Evolutionary conservation across 2,329 filamentous ascomycete species (phyloP).

Genomic region (Colletotrichum navitas): DNA sequence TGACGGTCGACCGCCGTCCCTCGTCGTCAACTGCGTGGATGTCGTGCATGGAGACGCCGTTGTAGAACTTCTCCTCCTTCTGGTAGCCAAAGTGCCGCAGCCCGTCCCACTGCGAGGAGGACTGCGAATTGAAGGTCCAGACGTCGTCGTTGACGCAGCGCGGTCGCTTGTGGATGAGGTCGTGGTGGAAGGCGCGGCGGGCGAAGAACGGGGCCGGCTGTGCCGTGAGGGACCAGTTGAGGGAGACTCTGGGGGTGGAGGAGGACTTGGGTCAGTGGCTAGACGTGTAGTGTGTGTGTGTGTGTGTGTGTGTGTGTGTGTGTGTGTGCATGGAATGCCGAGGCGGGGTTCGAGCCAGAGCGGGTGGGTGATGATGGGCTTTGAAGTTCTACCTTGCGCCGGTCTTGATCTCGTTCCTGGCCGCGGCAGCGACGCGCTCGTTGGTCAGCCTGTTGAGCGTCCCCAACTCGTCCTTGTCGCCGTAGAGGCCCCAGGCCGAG

Average conservation of each 20-base stretch:
- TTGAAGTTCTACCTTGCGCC: slow-evolving; percentile 59
- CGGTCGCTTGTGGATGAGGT: slow-evolving; percentile 47
- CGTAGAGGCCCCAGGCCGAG: slow-evolving; percentile 65
- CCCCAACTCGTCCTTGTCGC: slow-evolving; percentile 68
- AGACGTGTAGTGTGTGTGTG: background rate
- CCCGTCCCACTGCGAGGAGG: slow-evolving; percentile 56
- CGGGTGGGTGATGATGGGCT: background rate
- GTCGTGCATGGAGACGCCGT: slow-evolving; percentile 47
- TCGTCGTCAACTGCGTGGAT: slow-evolving; percentile 63
- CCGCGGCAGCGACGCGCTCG: slow-evolving; percentile 63
- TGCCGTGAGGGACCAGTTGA: slow-evolving; percentile 51
- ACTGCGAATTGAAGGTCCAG: slow-evolving; percentile 53
- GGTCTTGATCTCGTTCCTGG: slow-evolving; percentile 65
- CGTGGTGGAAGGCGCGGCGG: slow-evolving; percentile 48
- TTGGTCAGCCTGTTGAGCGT: slow-evolving; percentile 72
- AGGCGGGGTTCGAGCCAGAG: background rate
- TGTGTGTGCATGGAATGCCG: background rate
- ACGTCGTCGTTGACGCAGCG: slow-evolving; percentile 51
- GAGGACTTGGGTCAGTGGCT: background rate
- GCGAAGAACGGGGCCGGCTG: slow-evolving; percentile 52
- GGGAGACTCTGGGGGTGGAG: slow-evolving; percentile 46
- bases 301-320: background rate
- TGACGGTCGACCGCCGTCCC: slow-evolving; percentile 45
- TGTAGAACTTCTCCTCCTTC: slow-evolving; percentile 52
- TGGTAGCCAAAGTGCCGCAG: slow-evolving; percentile 56